A percentile compares a stretch with the other conserved stretches of the same genome.
Evolutionary conservation across 2,329 filamentous ascomycete species (phyloP).

Genomic region (Apiospora kogelbergensis): DNA sequence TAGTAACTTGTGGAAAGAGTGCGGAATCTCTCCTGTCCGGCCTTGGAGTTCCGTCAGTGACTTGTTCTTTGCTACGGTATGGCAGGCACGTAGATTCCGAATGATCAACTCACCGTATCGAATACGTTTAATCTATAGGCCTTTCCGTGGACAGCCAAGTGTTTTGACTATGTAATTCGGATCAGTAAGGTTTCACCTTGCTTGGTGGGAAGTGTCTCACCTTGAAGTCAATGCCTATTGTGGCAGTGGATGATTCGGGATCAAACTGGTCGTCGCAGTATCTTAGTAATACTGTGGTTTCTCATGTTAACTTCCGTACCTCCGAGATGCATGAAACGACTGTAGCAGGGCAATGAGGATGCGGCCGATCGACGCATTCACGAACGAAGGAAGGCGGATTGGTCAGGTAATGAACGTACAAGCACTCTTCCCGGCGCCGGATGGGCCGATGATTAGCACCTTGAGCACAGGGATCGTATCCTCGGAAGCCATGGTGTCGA

Average conservation of each 20-base stretch:
- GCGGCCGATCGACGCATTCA: not conserved
- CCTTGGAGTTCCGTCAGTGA: conserved; percentile 26
- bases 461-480: conserved; percentile 50
- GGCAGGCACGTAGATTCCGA: not conserved
- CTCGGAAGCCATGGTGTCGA: conserved; percentile 41
- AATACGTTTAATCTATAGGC: conserved; percentile 54
- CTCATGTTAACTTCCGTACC: not conserved
- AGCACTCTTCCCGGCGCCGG: conserved; percentile 56
- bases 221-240: conserved; percentile 59
- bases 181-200: conserved; percentile 1
- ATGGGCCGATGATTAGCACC: conserved; percentile 55
- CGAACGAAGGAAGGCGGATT: not conserved
- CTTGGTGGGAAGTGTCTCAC: conserved; percentile 29
- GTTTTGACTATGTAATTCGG: conserved; percentile 45
- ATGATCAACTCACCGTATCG: conserved; percentile 40
- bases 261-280: conserved; percentile 60
- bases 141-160: conserved; percentile 50
- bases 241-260: conserved; percentile 52
- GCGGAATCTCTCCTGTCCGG: conserved; percentile 49
- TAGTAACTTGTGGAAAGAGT: conserved; percentile 52
- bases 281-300: conserved; percentile 46
- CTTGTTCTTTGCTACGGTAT: not conserved
- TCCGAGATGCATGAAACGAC: not conserved
- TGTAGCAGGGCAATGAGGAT: not conserved
- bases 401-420: conserved; percentile 36